Conservation (phyloP, 805 yeast species). For the Teunomyces gatunensis region DNA sequence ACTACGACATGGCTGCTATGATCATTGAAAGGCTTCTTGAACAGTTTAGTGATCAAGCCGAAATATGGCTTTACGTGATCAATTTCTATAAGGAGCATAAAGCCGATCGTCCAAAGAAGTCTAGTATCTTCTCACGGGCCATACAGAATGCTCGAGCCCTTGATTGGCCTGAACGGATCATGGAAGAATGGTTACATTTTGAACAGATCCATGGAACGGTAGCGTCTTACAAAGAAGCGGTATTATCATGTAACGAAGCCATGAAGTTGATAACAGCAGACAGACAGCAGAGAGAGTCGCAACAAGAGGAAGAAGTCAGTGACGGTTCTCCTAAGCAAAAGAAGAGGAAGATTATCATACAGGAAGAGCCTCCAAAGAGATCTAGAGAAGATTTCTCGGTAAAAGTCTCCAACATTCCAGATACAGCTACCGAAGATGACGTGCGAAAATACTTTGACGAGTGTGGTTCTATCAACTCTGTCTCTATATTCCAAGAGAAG, state of each 20-base stretch:
- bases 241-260: slow-evolving; percentile 2
- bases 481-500: slow-evolving; percentile 19
- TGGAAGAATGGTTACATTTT: slow-evolving; percentile 43
- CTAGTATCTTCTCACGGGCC: slow-evolving; percentile 31
- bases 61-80: slow-evolving; percentile 46
- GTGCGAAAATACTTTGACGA: slow-evolving; percentile 48
- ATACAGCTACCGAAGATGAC: slow-evolving; percentile 33
- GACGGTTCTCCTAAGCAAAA: not conserved
- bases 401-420: slow-evolving; percentile 49
- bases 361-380: slow-evolving; percentile 22
- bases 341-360: not conserved
- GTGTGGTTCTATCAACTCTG: slow-evolving; percentile 54
- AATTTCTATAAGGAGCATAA: slow-evolving; percentile 32
- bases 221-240: slow-evolving; percentile 18
- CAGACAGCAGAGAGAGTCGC: slow-evolving; percentile 15
- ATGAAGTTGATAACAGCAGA: slow-evolving; percentile 1
- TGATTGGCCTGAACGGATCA: slow-evolving; percentile 52
- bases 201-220: slow-evolving; percentile 33
- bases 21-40: slow-evolving; percentile 21
- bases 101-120: slow-evolving; percentile 22
- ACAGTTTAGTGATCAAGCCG: slow-evolving; percentile 33
- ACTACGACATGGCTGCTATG: slow-evolving; percentile 24
- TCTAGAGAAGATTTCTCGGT: slow-evolving; percentile 62
- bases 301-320: not conserved
- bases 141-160: slow-evolving; percentile 21